phyloP scores from a whole-genome alignment of 1,284 basidiomycete species.

The Acaromyces ingoldii region DNA sequence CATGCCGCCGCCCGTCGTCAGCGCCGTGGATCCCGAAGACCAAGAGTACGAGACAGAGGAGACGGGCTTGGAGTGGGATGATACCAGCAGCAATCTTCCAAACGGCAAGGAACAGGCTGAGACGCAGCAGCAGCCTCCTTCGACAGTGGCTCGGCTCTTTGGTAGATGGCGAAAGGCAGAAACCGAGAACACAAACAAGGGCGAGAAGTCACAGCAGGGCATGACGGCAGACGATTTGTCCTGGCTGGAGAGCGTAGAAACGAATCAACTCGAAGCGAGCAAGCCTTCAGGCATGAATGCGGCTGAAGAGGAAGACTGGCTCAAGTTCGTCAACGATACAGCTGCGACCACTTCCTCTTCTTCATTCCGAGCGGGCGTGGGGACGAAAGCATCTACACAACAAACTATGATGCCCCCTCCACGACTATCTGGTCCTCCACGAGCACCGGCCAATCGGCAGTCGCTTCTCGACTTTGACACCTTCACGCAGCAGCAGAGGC shows the following conservation, averaged over 20 bases:
- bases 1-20: not conserved
- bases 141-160: not conserved
- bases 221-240: constrained; percentile 1
- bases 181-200: not conserved
- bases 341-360: too few relatives aligned
- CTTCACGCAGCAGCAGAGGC: too few relatives aligned
- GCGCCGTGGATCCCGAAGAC: not conserved
- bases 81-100: too few relatives aligned
- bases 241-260: not conserved
- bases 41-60: not conserved
- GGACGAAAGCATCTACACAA: too few relatives aligned
- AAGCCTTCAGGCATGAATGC: not conserved
- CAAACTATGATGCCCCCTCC: too few relatives aligned
- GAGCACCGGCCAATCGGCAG: too few relatives aligned
- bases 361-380: too few relatives aligned
- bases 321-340: not conserved
- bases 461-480: too few relatives aligned
- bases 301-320: not conserved
- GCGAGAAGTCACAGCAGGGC: too few relatives aligned
- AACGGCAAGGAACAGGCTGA: too few relatives aligned
- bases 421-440: too few relatives aligned
- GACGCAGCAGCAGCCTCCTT: too few relatives aligned
- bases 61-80: constrained; percentile 3
- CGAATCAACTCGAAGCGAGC: not conserved
- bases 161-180: not conserved